A percentile compares a stretch with the other conserved stretches of the same genome.
phyloP scores from a whole-genome alignment of 306 rosid species.

The Inga laurina region DNA sequence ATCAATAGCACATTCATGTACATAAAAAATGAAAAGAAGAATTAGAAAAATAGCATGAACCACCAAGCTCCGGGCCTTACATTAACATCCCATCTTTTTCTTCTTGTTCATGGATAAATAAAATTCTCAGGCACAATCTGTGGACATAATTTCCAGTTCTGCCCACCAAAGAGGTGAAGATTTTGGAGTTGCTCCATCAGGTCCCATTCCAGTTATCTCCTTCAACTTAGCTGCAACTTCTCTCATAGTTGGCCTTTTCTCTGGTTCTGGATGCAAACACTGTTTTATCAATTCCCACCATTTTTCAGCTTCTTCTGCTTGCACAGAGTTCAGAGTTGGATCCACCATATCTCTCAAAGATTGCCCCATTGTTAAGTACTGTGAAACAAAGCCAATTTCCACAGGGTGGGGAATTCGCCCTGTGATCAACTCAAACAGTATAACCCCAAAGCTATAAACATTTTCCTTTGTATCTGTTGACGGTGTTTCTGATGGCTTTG shows the following conservation, averaged over 20 bases:
- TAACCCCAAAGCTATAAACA: constrained; percentile 74
- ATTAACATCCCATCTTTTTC: constrained; percentile 1
- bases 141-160: constrained; percentile 78
- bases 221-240: constrained; percentile 61
- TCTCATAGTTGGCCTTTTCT: constrained; percentile 60
- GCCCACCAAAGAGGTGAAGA: constrained; percentile 97
- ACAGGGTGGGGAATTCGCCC: constrained; percentile 62
- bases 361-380: constrained; percentile 57
- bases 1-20: constrained; percentile 19
- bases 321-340: constrained; percentile 56
- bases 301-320: constrained; percentile 52
- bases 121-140: constrained; percentile 50
- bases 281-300: constrained; percentile 53
- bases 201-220: constrained; percentile 71
- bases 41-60: constrained; percentile 24
- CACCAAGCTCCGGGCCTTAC: constrained; percentile 31
- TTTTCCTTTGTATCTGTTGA: constrained; percentile 49
- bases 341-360: constrained; percentile 66
- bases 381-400: constrained; percentile 49
- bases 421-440: constrained; percentile 78
- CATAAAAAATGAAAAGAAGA: not conserved
- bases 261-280: constrained; percentile 57
- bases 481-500: constrained; percentile 42
- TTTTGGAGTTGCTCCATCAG: constrained; percentile 79
- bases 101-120: constrained; percentile 18